Base-by-base conservation (phyloP, 768 basidiomycete species). In the Boletus tylopilopsis region DNA sequence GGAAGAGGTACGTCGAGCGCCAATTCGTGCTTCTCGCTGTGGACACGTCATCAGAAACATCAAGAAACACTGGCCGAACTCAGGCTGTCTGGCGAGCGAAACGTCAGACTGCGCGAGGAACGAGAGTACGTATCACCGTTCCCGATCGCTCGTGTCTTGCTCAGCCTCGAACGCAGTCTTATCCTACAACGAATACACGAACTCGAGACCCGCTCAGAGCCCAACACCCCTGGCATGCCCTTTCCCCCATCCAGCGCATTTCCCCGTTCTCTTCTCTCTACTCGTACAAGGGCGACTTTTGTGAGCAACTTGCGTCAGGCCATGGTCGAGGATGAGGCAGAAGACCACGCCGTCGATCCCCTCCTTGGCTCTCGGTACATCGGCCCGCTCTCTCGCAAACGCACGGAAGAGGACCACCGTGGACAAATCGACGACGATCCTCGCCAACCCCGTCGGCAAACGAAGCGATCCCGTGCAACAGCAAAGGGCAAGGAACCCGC, bases 111-210 rank as follows among this genome's bases (percentile, higher is more conserved):
- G 66, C 73, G 77, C 36, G 73, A 81, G 57, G 85, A 89, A 62
- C 69, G 77, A 73, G 75, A 76, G 86, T 87, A 61, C 51, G 82
- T 73, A 34, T 40, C 42, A 16, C 1, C 6, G 8, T 25, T 27
- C 25, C 33, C 34, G 44, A 43, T 45, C 40, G 6, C 39, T 15
- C 41, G 8, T 43, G 3, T 27, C 44, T 15, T 15, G 23, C 52
- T 51, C 18, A 54, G 55, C 33, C n/a, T 38, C n/a, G 15, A 25
- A 25, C 22, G 29, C 55, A 85, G 84, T 47, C 61, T 72, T 42
- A 70, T 84, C 29, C 68, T 82, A 11, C 77, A 83, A 54, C 80
- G 82, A 23, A 82, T 87, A 54, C 70, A 74, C 51, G 84, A 83
- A 51, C 73, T 86, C 24, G 81, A 86, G 61, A 62, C 59, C 24